Conservation (phyloP, 805 yeast genomes). For the Diddensiella santjacobensis region DNA sequence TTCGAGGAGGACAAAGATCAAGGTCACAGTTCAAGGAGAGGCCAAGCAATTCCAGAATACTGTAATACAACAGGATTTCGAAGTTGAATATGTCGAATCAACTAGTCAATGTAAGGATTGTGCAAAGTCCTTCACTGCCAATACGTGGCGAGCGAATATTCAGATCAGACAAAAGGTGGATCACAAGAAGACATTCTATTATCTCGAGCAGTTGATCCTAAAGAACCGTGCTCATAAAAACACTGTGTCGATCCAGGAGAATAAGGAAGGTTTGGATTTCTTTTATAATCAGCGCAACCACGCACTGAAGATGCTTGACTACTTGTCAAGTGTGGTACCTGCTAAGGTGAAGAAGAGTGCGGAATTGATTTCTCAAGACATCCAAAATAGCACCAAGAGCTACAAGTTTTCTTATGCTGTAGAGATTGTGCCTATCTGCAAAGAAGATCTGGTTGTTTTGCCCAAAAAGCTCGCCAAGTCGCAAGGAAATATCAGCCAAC, state of each 20-base stretch:
- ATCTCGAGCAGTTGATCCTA: conserved; percentile 90
- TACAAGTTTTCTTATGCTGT: conserved; percentile 91
- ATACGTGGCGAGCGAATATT: conserved; percentile 97
- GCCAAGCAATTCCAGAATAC: conserved; percentile 73
- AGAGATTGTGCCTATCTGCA: conserved; percentile 94
- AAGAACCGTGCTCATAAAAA: conserved; percentile 91
- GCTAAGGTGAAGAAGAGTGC: conserved; percentile 77
- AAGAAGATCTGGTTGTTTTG: conserved; percentile 89
- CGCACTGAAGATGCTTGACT: conserved; percentile 92
- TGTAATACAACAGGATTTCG: conserved; percentile 89
- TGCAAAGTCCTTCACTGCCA: conserved; percentile 93
- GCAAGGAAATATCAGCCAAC: conserved; percentile 75
- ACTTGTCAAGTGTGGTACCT: conserved; percentile 81
- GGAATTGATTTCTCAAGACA: conserved; percentile 87
- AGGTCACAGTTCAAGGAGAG: conserved; percentile 94
- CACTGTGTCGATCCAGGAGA: conserved; percentile 88
- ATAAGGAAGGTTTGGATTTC: conserved; percentile 92
- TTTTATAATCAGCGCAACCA: conserved; percentile 84
- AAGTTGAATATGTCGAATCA: conserved; percentile 86
- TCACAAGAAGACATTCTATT: conserved; percentile 94
- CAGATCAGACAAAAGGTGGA: conserved; percentile 97
- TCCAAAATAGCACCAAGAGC: conserved; percentile 80
- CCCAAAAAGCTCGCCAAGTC: conserved; percentile 84
- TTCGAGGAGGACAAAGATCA: conserved; percentile 87
- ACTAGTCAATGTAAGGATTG: conserved; percentile 99